Base-by-base conservation (phyloP, 2,329 filamentous ascomycete species). In the Chrysoporthe cubensis region DNA sequence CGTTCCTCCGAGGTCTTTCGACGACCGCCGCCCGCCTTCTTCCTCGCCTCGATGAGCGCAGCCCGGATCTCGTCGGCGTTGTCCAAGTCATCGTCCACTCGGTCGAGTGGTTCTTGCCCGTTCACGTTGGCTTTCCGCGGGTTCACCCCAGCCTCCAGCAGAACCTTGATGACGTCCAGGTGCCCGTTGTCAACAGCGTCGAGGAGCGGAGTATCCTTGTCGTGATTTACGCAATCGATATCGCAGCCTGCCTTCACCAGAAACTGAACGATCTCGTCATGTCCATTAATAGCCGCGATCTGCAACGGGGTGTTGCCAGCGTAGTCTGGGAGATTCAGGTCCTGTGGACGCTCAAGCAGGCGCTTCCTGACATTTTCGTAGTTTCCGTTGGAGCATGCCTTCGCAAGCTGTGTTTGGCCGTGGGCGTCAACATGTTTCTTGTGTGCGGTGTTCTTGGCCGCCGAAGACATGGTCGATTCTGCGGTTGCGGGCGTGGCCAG, bases 161-260 rank as follows among this genome's bases (percentile, higher is more conserved):
- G 82, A 11, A 97, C 83, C 74, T 89, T 92, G 54, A 99, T 92
- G 4, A 98, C 95, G 21, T 91, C 92, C 8, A 97, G 78, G 76
- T 99, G 94, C 0, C 93, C 93, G 74, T 99, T 99, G 73, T 98
- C 96, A 40, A 98, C 94, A 5, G 96, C 96, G 81, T 99, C 96
- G 65, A 99, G 90, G 46, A 99, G 85, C 40, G 96, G 96, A 0
- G 96, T 98, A 74, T 99, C 96, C 74, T 93, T 93, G 73, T 94
- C 91, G 74, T 93, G 90, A 74, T 91, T 90, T 67, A 90, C 82
- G 74, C 87, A 95, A 74, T 97, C 92, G 58, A 96, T 85, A 66
- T 92, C 91, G 79, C 94, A 97, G 44, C 93, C 92, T 70, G 93
- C 90, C 9, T 92, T 88, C 70, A 99, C 89, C 50, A 99, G 82